A percentile compares a stretch with the other conserved stretches of the same genome.
Evolutionary conservation across 169 alveolate genomes (phyloP).

Genomic region (Plasmodium adleri): DNA sequence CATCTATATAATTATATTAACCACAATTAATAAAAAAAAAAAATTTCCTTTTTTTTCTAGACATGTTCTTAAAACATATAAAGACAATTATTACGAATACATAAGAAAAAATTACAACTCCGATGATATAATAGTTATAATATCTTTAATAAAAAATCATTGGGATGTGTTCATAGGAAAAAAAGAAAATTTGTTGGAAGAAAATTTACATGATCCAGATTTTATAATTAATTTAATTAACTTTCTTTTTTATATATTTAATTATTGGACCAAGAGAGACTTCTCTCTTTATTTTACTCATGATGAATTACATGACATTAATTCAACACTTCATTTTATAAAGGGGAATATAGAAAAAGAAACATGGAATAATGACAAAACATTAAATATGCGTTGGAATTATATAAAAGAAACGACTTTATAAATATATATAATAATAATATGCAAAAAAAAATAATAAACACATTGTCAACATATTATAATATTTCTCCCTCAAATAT

Average conservation of each 20-base stretch:
- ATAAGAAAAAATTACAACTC: conserved; percentile 31
- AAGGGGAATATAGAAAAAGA: conserved; percentile 6
- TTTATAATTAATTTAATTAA: neutral
- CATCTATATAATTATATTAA: too few relatives aligned
- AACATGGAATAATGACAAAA: neutral
- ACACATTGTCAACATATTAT: too few relatives aligned
- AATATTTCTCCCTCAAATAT: too few relatives aligned
- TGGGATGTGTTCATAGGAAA: conserved; percentile 21
- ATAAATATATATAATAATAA: too few relatives aligned
- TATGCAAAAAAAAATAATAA: too few relatives aligned
- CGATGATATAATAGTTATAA: conserved; percentile 38
- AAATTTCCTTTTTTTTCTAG: conserved; percentile 13
- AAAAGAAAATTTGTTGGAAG: neutral
- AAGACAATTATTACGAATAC: conserved; percentile 28
- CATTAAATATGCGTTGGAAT: neutral
- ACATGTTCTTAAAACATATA: conserved; percentile 1
- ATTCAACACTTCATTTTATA: conserved; percentile 8
- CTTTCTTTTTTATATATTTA: conserved; percentile 29
- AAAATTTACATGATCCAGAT: neutral
- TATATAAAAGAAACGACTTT: conserved; percentile 6
- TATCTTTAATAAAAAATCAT: conserved; percentile 23
- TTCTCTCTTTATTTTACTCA: conserved; percentile 38
- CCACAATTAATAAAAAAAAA: too few relatives aligned
- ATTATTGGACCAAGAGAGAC: conserved; percentile 21
- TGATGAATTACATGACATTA: conserved; percentile 26